Evolutionary conservation across 1,284 basidiomycete species (phyloP).

Genomic region (Filobasidium uniguttulatum): DNA sequence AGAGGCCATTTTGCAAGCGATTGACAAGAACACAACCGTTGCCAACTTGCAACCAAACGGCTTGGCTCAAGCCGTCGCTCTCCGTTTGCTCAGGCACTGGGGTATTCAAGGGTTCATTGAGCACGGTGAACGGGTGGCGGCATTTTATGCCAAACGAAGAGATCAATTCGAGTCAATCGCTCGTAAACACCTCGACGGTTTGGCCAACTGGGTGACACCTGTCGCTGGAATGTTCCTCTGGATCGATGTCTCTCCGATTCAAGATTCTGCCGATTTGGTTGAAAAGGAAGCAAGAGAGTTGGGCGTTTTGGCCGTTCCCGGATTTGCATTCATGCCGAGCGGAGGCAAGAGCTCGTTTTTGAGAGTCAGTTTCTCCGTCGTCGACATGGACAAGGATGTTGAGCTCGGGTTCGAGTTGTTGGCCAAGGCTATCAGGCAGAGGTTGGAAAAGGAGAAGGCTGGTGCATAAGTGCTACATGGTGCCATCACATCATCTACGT

Average conservation of each 20-base stretch:
- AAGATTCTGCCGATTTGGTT: conserved; percentile 65
- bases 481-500: too few species aligned
- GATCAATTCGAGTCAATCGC: conserved; percentile 68
- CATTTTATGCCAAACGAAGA: conserved; percentile 60
- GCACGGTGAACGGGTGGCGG: conserved; percentile 58
- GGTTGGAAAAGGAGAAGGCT: conserved; percentile 13
- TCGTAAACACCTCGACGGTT: conserved; percentile 53
- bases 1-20: conserved; percentile 52
- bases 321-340: conserved; percentile 56
- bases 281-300: conserved; percentile 60
- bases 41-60: conserved; percentile 67
- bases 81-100: conserved; percentile 60
- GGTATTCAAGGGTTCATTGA: conserved; percentile 60
- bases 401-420: conserved; percentile 62
- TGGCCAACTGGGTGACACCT: conserved; percentile 71
- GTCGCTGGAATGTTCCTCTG: conserved; percentile 86
- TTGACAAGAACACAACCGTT: conserved; percentile 49
- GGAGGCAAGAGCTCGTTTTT: conserved; percentile 56
- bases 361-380: conserved; percentile 63
- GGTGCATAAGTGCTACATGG: too few species aligned
- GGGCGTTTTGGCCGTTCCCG: conserved; percentile 79
- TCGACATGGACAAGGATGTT: conserved; percentile 51
- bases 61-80: conserved; percentile 62
- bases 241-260: conserved; percentile 41
- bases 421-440: conserved; percentile 46